These are phyloP conservation scores for Blastocystis sp. DNA, from an alignment of 352 stramenopile species.

Conservation along the genomic window DNA sequence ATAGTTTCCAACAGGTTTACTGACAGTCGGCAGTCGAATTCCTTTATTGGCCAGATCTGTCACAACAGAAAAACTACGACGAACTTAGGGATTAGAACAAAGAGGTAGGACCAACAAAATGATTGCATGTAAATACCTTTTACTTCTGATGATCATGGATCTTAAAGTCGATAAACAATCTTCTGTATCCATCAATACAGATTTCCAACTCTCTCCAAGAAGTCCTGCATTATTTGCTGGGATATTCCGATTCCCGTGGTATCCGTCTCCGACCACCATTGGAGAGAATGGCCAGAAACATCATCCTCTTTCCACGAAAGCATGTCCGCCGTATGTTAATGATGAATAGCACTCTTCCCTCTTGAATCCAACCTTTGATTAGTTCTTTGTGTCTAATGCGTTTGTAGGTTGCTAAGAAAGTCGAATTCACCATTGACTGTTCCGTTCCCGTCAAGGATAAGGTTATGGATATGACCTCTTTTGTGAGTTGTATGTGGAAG, in stretches of 20 bases:
- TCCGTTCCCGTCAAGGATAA: constrained; percentile 95
- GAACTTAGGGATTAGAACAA: neutral
- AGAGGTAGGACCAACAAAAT: neutral
- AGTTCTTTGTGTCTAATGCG: constrained; percentile 8
- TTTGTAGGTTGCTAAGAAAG: constrained; percentile 67
- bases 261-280: neutral
- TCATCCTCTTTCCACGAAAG: neutral
- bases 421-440: constrained; percentile 89
- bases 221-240: neutral
- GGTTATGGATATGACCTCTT: constrained; percentile 94
- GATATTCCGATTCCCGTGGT: neutral
- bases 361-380: too few species aligned
- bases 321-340: neutral
- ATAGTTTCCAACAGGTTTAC: constrained; percentile 49
- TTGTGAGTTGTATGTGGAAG: constrained; percentile 72
- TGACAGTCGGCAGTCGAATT: neutral
- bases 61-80: constrained; percentile 7
- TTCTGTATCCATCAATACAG: too few species aligned
- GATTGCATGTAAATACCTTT: neutral
- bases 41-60: constrained; percentile 24
- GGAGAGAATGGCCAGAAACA: neutral
- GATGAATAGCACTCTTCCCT: too few species aligned
- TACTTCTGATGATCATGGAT: too few species aligned
- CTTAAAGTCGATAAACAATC: too few species aligned
- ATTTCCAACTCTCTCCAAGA: neutral